Evolutionary conservation across 2,329 filamentous ascomycete species (phyloP).

Genomic region (Pseudogymnoascus sp.): DNA sequence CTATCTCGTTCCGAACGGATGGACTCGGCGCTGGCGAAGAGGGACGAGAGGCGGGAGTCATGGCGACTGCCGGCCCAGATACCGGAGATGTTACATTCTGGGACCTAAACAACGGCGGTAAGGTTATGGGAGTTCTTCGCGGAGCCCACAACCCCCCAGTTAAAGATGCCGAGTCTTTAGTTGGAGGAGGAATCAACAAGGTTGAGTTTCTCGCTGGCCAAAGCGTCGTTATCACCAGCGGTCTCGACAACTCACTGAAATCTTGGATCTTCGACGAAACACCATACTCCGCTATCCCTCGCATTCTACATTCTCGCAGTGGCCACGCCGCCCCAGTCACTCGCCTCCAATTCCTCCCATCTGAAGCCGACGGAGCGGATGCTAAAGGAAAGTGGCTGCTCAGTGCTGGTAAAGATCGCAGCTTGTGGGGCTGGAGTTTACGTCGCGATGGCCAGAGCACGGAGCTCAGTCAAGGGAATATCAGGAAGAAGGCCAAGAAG

Average conservation of each 20-base stretch:
- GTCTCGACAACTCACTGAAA: constrained; percentile 86
- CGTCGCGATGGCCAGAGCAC: constrained; percentile 88
- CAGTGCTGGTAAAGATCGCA: constrained; percentile 81
- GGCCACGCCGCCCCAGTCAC: constrained; percentile 85
- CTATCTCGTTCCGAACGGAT: constrained; percentile 86
- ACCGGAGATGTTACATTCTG: constrained; percentile 91
- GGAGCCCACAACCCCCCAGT: constrained; percentile 78
- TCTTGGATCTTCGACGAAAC: constrained; percentile 95
- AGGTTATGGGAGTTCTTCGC: constrained; percentile 77
- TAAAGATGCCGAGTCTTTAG: constrained; percentile 38
- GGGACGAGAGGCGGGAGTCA: constrained; percentile 76
- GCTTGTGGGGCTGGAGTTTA: constrained; percentile 93
- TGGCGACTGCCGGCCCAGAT: constrained; percentile 76
- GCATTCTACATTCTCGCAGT: constrained; percentile 75
- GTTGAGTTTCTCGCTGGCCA: constrained; percentile 86
- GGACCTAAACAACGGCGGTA: constrained; percentile 86
- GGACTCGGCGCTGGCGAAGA: constrained; percentile 81
- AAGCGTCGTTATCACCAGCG: constrained; percentile 81
- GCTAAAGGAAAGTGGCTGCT: constrained; percentile 88
- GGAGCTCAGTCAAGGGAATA: constrained; percentile 83
- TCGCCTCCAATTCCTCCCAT: constrained; percentile 74
- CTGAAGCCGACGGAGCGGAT: constrained; percentile 83
- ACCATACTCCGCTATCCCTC: constrained; percentile 78
- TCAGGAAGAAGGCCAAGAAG: constrained; percentile 86
- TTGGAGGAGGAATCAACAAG: constrained; percentile 73